Evolutionary conservation across 768 basidiomycete species (phyloP).

Genomic region (Mycena leptocephala): DNA sequence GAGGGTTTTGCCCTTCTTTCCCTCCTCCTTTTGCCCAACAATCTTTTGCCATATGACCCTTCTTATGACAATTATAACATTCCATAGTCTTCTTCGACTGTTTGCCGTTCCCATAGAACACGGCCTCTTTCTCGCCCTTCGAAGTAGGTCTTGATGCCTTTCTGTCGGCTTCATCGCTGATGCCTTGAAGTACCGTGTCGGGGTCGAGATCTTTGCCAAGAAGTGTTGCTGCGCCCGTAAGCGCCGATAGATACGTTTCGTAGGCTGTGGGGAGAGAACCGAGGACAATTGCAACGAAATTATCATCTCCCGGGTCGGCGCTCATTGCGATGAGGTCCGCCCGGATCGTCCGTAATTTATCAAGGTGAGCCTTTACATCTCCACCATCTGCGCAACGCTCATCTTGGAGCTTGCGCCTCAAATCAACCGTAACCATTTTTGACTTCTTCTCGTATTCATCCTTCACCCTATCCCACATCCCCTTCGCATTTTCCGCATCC

Average conservation of each 20-base stretch:
- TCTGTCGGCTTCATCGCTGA: not conserved
- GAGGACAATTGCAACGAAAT: slow-evolving; percentile 21
- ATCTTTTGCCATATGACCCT: slow-evolving; percentile 47
- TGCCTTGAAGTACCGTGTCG: too few species aligned
- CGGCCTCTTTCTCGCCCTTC: slow-evolving; percentile 19
- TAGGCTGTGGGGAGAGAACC: slow-evolving; percentile 7
- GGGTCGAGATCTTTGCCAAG: slow-evolving; percentile 13
- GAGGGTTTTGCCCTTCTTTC: slow-evolving; percentile 52
- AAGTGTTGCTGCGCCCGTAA: too few species aligned
- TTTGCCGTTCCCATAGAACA: slow-evolving; percentile 15
- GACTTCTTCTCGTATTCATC: slow-evolving; percentile 39
- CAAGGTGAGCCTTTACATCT: slow-evolving; percentile 42
- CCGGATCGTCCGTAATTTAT: not conserved
- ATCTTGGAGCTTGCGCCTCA: slow-evolving; percentile 39
- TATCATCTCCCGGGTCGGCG: slow-evolving; percentile 11
- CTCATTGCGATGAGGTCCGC: slow-evolving; percentile 16
- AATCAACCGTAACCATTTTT: slow-evolving; percentile 39
- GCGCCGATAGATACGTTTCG: slow-evolving; percentile 11
- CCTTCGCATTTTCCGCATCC: not conserved
- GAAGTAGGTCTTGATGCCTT: not conserved
- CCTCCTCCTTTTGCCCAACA: slow-evolving; percentile 56
- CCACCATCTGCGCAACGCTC: slow-evolving; percentile 36
- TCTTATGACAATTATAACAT: slow-evolving; percentile 51
- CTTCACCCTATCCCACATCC: slow-evolving; percentile 32
- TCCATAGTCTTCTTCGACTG: slow-evolving; percentile 20